Evolutionary conservation across 2,329 filamentous ascomycete genomes (phyloP).

Genomic region (Paraconiothyrium sp.): DNA sequence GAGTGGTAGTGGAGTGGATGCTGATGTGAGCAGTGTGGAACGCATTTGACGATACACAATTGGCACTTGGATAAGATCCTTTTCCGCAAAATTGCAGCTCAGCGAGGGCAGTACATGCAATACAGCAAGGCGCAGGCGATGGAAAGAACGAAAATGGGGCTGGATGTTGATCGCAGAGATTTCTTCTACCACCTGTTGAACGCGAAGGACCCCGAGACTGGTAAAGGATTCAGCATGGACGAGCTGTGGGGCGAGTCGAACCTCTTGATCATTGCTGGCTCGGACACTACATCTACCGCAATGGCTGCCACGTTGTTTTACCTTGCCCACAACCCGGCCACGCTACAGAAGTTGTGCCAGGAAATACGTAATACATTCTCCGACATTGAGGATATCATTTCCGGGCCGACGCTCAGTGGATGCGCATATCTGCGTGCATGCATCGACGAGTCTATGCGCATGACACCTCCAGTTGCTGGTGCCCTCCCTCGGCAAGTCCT

Average conservation of each 20-base stretch:
- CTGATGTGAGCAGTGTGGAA: conserved; percentile 50
- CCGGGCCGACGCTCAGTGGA: conserved; percentile 42
- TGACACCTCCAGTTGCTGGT: conserved; percentile 52
- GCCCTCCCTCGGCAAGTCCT: conserved; percentile 51
- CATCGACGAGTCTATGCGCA: conserved; percentile 54
- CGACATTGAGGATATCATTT: conserved; percentile 50
- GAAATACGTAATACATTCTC: conserved; percentile 48
- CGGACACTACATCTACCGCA: conserved; percentile 56
- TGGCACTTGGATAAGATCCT: conserved; percentile 55
- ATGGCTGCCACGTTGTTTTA: conserved; percentile 56
- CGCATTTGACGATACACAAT: conserved; percentile 55
- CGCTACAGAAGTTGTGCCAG: conserved; percentile 42
- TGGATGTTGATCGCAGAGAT: conserved; percentile 55
- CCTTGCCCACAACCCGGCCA: conserved; percentile 51
- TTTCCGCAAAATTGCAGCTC: conserved; percentile 55
- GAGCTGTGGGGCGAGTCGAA: conserved; percentile 62
- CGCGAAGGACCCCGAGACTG: conserved; percentile 58
- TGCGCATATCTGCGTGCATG: conserved; percentile 51
- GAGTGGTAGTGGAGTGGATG: conserved; percentile 10
- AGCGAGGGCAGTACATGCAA: conserved; percentile 54
- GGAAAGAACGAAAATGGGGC: conserved; percentile 53
- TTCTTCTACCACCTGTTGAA: conserved; percentile 60
- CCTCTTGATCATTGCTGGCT: conserved; percentile 60
- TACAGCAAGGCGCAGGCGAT: conserved; percentile 55
- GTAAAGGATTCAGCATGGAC: conserved; percentile 54